These are phyloP conservation scores for Peterozyma toletana DNA, from an alignment of 805 yeast species.

Conservation along the genomic window DNA sequence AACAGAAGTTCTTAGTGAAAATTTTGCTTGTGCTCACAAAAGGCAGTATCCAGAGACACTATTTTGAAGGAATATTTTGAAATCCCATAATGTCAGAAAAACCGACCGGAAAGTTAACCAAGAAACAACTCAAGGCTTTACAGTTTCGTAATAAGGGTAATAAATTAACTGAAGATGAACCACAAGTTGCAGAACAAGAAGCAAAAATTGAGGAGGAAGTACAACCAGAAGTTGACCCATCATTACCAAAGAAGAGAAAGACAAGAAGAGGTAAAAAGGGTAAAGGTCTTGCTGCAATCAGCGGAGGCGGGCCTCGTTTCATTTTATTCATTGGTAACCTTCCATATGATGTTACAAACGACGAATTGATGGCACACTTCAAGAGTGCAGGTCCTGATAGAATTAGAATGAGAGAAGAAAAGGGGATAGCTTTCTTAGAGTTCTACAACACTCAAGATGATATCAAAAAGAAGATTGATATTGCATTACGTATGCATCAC, in stretches of 20 bases:
- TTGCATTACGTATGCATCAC: conserved; percentile 81
- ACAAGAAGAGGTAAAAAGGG: conserved; percentile 76
- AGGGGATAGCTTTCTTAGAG: conserved; percentile 90
- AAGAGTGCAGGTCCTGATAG: conserved; percentile 64
- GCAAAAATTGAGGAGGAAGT: conserved; percentile 7
- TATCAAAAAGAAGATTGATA: conserved; percentile 74
- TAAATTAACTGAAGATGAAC: conserved; percentile 5
- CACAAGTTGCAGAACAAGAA: conserved; percentile 13
- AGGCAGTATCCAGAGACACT: too few species aligned
- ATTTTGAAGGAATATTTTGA: too few species aligned
- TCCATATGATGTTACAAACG: conserved; percentile 62
- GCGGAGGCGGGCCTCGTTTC: conserved; percentile 53
- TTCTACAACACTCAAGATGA: conserved; percentile 53
- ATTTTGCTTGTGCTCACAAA: too few species aligned
- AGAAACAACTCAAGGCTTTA: conserved; percentile 58
- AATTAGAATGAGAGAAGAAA: conserved; percentile 72
- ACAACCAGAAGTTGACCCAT: conserved; percentile 21
- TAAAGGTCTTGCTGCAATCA: conserved; percentile 32
- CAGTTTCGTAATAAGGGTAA: conserved; percentile 38
- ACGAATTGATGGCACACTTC: conserved; percentile 66
- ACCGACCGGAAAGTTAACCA: conserved; percentile 41
- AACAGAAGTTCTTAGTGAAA: too few species aligned
- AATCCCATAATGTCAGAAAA: not conserved
- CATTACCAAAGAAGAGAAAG: conserved; percentile 56
- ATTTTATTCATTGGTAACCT: conserved; percentile 87